Evolutionary conservation across 768 basidiomycete genomes (phyloP).

Genomic region (Leccinum boreale): DNA sequence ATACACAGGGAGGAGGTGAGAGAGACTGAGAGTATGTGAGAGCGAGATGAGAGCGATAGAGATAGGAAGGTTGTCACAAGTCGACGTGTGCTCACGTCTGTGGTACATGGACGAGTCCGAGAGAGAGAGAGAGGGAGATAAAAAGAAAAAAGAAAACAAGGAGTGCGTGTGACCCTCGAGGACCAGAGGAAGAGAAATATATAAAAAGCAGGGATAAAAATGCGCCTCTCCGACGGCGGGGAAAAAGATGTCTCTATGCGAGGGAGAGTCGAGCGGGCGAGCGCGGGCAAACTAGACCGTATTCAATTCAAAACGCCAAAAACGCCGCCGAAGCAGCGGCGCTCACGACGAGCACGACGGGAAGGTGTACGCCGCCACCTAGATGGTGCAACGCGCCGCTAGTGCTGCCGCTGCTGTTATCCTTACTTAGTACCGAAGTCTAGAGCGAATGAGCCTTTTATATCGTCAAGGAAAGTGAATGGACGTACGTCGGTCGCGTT

Average conservation of each 20-base stretch:
- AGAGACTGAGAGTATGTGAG: not conserved
- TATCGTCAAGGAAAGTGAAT: not conserved
- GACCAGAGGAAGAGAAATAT: not conserved
- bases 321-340: not conserved
- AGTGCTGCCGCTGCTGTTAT: not conserved
- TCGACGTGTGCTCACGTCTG: not conserved
- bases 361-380: conserved; percentile 1
- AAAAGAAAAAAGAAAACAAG: not conserved
- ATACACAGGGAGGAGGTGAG: not conserved
- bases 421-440: not conserved
- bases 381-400: conserved; percentile 14
- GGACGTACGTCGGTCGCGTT: not conserved
- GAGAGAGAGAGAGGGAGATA: not conserved
- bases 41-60: too few species aligned
- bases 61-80: not conserved
- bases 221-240: not conserved
- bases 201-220: not conserved
- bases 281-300: not conserved
- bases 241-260: not conserved
- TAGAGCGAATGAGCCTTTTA: not conserved
- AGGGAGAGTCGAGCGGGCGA: not conserved
- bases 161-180: not conserved
- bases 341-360: conserved; percentile 1
- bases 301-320: not conserved
- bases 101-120: not conserved